Evolutionary conservation across 1,284 basidiomycete genomes (phyloP).

Genomic region (Mycena citricolor): DNA sequence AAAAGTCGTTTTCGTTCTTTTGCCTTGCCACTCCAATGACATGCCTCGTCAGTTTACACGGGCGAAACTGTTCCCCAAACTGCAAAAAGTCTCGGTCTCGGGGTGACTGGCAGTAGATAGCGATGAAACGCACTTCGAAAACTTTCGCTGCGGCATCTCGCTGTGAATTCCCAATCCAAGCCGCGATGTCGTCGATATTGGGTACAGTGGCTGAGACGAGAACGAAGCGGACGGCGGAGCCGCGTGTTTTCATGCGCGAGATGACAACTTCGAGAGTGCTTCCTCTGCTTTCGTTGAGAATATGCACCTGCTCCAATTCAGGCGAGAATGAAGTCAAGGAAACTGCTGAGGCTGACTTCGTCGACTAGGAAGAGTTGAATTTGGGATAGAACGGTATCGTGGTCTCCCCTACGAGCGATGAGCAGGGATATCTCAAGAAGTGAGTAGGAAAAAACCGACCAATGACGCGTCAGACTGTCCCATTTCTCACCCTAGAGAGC

Average conservation of each 20-base stretch:
- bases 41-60: conserved; percentile 76
- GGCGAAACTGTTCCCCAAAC: conserved; percentile 91
- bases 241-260: conserved; percentile 85
- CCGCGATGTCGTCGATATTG: conserved; percentile 87
- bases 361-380: conserved; percentile 86
- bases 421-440: conserved; percentile 12
- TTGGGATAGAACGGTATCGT: conserved; percentile 63
- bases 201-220: conserved; percentile 94
- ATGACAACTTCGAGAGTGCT: conserved; percentile 92
- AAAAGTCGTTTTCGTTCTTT: conserved; percentile 76
- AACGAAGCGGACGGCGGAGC: conserved; percentile 74
- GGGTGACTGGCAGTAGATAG: background rate
- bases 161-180: conserved; percentile 73
- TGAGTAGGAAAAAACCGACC: conserved; percentile 38
- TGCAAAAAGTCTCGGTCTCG: conserved; percentile 32
- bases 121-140: conserved; percentile 57
- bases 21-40: conserved; percentile 63
- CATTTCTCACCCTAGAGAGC: conserved; percentile 83
- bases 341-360: conserved; percentile 54
- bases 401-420: conserved; percentile 52
- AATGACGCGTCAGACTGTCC: conserved; percentile 87
- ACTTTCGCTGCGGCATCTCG: conserved; percentile 54
- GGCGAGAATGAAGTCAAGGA: background rate
- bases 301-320: conserved; percentile 69
- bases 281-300: conserved; percentile 86